Percentiles rank a stretch among this genome's conserved stretches.
Conservation (phyloP, 2,329 filamentous ascomycete genomes). For the Venturia nashicola region DNA sequence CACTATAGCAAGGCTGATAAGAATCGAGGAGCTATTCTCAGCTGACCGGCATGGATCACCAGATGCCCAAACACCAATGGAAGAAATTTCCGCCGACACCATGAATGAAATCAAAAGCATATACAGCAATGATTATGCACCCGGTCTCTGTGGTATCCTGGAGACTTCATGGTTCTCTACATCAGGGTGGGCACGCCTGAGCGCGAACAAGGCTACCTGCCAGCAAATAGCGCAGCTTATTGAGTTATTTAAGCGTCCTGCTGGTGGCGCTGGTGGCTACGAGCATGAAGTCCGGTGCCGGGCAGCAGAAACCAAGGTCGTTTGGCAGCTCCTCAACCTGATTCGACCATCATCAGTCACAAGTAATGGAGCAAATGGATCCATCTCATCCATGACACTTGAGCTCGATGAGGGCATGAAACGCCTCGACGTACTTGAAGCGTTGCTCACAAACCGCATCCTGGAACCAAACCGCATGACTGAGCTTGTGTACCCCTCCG, state of each 20-base stretch:
- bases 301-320: constrained; percentile 37
- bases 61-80: not conserved
- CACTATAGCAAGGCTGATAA: constrained; percentile 26
- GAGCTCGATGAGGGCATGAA: constrained; percentile 48
- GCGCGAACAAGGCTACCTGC: constrained; percentile 46
- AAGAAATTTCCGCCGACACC: not conserved
- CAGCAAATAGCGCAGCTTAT: constrained; percentile 57
- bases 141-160: constrained; percentile 61
- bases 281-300: constrained; percentile 14
- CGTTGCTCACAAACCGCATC: constrained; percentile 60
- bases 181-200: constrained; percentile 39
- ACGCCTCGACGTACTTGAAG: constrained; percentile 64
- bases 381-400: constrained; percentile 36
- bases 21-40: constrained; percentile 59
- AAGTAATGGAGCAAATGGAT: constrained; percentile 30
- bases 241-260: constrained; percentile 20
- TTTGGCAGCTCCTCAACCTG: constrained; percentile 47
- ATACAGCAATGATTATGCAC: constrained; percentile 65
- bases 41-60: constrained; percentile 13
- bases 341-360: constrained; percentile 26
- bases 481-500: constrained; percentile 33
- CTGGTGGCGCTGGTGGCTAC: not conserved
- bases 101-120: constrained; percentile 55
- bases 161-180: constrained; percentile 73
- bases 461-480: constrained; percentile 47